These are phyloP conservation scores for Globisporangium irregulare DNA, from an alignment of 352 stramenopile species.

Conservation along the genomic window DNA sequence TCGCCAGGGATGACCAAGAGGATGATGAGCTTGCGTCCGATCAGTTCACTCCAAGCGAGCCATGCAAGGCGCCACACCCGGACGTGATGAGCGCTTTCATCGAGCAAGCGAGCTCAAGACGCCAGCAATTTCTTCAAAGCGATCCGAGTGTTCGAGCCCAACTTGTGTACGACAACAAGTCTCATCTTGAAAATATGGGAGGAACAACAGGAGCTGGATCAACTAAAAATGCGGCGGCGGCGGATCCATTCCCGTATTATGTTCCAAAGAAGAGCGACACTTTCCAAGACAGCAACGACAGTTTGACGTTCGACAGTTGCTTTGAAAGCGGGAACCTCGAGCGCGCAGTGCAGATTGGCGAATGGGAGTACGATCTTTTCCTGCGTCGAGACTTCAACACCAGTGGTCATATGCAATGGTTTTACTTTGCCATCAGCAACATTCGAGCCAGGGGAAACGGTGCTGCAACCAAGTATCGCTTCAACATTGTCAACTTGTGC, in stretches of 20 bases:
- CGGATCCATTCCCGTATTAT: constrained; percentile 30
- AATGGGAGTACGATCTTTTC: constrained; percentile 90
- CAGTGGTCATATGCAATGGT: constrained; percentile 89
- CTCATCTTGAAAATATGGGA: constrained; percentile 13
- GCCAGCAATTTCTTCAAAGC: constrained; percentile 35
- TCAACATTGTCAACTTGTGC: constrained; percentile 93
- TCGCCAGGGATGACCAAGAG: not conserved
- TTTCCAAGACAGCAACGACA: constrained; percentile 19
- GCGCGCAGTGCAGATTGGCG: constrained; percentile 75
- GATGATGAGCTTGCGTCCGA: constrained; percentile 13
- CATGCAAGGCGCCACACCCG: constrained; percentile 18
- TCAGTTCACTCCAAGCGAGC: constrained; percentile 18
- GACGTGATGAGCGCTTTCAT: constrained; percentile 21
- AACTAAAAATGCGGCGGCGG: not conserved
- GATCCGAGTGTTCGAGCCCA: constrained; percentile 33
- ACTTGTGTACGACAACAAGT: constrained; percentile 56
- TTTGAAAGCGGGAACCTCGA: constrained; percentile 93
- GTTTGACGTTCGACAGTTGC: constrained; percentile 88
- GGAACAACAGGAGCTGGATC: not conserved
- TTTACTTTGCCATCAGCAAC: constrained; percentile 93
- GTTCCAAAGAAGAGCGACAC: constrained; percentile 26
- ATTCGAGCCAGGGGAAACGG: constrained; percentile 18
- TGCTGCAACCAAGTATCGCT: constrained; percentile 50
- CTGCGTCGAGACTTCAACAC: constrained; percentile 87
- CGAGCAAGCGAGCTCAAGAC: constrained; percentile 20